Percentiles rank a stretch among this genome's conserved stretches.
These are phyloP conservation scores for Balansia obtecta DNA, from an alignment of 2,329 filamentous ascomycete species.

Conservation along the genomic window DNA sequence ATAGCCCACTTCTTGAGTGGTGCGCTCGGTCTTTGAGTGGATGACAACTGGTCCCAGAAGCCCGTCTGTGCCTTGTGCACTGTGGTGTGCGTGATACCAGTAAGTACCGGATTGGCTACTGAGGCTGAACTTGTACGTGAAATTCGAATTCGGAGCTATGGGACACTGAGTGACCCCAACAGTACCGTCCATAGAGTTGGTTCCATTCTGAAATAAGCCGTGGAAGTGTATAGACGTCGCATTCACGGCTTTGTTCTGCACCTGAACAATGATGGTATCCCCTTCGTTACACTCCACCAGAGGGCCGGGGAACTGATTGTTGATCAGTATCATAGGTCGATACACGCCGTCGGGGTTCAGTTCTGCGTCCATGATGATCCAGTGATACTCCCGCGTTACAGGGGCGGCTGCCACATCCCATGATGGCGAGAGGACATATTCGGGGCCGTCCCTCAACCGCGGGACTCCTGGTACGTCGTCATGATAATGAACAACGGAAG, in stretches of 20 bases:
- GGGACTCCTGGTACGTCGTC: conserved; percentile 13
- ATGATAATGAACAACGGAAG: conserved; percentile 10
- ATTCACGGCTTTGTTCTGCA: conserved; percentile 55
- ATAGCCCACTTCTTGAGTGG: conserved; percentile 17
- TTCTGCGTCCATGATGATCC: conserved; percentile 44
- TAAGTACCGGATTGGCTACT: conserved; percentile 35
- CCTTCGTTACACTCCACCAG: conserved; percentile 62
- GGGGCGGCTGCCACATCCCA: conserved; percentile 43
- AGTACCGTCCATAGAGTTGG: conserved; percentile 63
- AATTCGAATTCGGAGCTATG: conserved; percentile 48
- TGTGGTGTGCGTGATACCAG: conserved; percentile 55
- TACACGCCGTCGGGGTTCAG: conserved; percentile 49
- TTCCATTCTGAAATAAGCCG: conserved; percentile 65
- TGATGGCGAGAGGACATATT: conserved; percentile 42
- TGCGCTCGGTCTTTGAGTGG: conserved; percentile 37
- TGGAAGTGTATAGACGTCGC: conserved; percentile 64
- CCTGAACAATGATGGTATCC: conserved; percentile 56
- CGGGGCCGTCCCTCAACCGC: conserved; percentile 21
- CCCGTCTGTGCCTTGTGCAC: conserved; percentile 55
- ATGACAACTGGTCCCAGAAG: conserved; percentile 55
- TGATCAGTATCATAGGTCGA: conserved; percentile 54
- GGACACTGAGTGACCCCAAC: conserved; percentile 55
- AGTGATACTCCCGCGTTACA: conserved; percentile 43
- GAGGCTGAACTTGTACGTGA: conserved; percentile 59
- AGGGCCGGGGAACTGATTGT: conserved; percentile 63